A percentile compares a stretch with the other conserved stretches of the same genome.
Conservation (phyloP, 2,329 filamentous ascomycete genomes). For the Drechslera avenae region DNA sequence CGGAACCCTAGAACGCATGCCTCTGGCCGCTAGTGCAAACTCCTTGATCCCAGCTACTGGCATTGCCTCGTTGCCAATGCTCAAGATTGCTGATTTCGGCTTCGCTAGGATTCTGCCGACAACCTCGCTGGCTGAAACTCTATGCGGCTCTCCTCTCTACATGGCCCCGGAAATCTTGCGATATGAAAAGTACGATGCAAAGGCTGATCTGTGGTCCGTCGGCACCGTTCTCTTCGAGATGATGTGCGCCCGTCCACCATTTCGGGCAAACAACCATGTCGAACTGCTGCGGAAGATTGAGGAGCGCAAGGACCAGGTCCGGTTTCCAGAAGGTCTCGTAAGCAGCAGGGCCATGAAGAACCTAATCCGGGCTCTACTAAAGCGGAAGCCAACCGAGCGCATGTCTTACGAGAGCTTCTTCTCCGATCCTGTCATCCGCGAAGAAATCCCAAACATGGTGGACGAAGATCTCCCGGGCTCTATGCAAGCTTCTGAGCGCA, state of each 20-base stretch:
- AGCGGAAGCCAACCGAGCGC: slow-evolving; percentile 82
- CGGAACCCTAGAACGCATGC: slow-evolving; percentile 59
- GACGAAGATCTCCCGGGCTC: slow-evolving; percentile 69
- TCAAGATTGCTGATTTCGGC: slow-evolving; percentile 98
- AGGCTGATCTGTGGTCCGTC: slow-evolving; percentile 96
- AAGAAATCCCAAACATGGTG: slow-evolving; percentile 78
- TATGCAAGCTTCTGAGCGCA: slow-evolving; percentile 33
- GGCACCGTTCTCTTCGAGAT: slow-evolving; percentile 96
- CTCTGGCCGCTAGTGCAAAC: slow-evolving; percentile 79
- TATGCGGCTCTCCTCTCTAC: slow-evolving; percentile 95
- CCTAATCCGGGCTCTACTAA: slow-evolving; percentile 79
- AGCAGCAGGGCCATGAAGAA: slow-evolving; percentile 78
- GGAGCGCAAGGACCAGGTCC: slow-evolving; percentile 81
- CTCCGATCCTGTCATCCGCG: slow-evolving; percentile 70
- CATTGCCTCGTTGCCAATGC: slow-evolving; percentile 84
- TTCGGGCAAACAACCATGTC: slow-evolving; percentile 91
- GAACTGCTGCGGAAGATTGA: slow-evolving; percentile 93
- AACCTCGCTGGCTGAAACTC: slow-evolving; percentile 90
- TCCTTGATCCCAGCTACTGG: slow-evolving; percentile 82
- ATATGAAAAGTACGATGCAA: slow-evolving; percentile 96
- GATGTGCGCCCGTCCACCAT: slow-evolving; percentile 87
- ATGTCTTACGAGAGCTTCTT: slow-evolving; percentile 89
- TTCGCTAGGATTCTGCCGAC: slow-evolving; percentile 91
- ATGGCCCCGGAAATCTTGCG: slow-evolving; percentile 98
- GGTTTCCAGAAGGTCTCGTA: slow-evolving; percentile 74